Percentiles rank a stretch among this genome's conserved stretches.
These are phyloP conservation scores for Triticum dicoccoides DNA, from an alignment of 176 grass and related monocot species.

Conservation along the genomic window DNA sequence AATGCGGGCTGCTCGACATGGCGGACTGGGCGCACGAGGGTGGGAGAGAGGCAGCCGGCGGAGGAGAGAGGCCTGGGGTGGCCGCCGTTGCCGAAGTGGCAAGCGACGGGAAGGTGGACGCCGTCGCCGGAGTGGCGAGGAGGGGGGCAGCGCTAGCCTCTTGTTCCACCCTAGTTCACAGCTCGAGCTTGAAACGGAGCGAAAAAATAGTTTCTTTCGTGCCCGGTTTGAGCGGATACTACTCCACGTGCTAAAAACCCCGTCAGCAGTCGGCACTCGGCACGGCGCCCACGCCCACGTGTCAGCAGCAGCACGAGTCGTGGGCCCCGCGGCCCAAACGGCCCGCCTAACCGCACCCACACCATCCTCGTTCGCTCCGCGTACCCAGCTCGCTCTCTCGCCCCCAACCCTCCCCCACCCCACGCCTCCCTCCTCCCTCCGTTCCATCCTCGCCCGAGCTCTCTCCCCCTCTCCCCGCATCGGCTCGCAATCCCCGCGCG, in stretches of 20 bases:
- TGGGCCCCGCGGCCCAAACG: constrained; percentile 14
- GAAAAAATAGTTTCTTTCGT: background rate
- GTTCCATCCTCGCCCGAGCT: background rate
- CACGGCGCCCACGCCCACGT: background rate
- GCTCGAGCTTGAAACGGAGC: background rate
- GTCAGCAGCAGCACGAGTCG: constrained; percentile 1
- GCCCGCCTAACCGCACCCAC: background rate
- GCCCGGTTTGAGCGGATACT: background rate
- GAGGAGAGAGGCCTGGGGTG: too few species aligned
- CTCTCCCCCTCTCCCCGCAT: background rate
- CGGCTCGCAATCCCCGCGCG: background rate
- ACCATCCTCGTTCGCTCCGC: background rate
- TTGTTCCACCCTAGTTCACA: too few species aligned
- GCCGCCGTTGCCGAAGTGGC: too few species aligned
- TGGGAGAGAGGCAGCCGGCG: too few species aligned
- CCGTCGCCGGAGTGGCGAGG: too few species aligned
- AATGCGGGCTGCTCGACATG: too few species aligned
- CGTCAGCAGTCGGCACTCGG: background rate
- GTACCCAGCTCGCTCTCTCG: background rate
- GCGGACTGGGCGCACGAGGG: too few species aligned
- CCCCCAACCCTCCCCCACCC: background rate
- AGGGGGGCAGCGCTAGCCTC: too few species aligned
- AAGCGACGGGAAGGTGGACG: too few species aligned
- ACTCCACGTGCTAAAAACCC: background rate
- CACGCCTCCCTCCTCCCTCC: background rate